phyloP scores from a whole-genome alignment of 768 basidiomycete species.

The Lactifluus echinatus region DNA sequence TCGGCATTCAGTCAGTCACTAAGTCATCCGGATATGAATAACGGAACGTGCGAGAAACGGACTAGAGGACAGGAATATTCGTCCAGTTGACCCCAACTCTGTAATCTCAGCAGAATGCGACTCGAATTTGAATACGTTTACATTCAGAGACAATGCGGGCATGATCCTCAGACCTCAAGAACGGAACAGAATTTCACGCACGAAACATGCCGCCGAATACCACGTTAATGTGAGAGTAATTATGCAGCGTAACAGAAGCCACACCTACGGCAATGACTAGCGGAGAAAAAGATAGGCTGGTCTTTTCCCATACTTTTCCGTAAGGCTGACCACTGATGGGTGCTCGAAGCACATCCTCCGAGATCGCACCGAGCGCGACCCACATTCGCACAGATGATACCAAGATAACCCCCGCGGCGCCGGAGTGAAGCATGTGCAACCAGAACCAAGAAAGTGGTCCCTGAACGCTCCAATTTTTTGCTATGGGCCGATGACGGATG shows the following conservation, averaged over 20 bases:
- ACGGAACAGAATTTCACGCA: conserved; percentile 45
- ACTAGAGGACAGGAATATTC: conserved; percentile 33
- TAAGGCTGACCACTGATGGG: conserved; percentile 39
- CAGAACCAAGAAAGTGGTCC: conserved; percentile 47
- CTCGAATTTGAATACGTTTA: conserved; percentile 55
- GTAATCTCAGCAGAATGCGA: conserved; percentile 42
- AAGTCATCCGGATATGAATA: conserved; percentile 24
- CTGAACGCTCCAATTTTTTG: conserved; percentile 52
- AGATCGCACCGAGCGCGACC: conserved; percentile 65
- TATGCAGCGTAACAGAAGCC: not conserved
- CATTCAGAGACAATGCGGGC: conserved; percentile 48
- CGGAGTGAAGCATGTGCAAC: conserved; percentile 38
- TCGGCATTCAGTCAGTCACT: conserved; percentile 39
- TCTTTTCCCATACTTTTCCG: conserved; percentile 46
- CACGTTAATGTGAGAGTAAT: no score
- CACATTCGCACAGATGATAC: conserved; percentile 43
- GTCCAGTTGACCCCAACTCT: conserved; percentile 43
- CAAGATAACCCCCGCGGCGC: not conserved
- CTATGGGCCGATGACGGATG: conserved; percentile 65
- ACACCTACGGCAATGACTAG: conserved; percentile 73
- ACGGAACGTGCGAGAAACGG: not conserved
- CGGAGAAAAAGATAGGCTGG: conserved; percentile 56
- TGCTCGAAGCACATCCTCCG: conserved; percentile 57
- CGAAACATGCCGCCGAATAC: not conserved
- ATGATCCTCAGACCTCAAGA: conserved; percentile 54